Conservation (phyloP, 2,329 filamentous ascomycete genomes). For the Tolypocladium capitatum region DNA sequence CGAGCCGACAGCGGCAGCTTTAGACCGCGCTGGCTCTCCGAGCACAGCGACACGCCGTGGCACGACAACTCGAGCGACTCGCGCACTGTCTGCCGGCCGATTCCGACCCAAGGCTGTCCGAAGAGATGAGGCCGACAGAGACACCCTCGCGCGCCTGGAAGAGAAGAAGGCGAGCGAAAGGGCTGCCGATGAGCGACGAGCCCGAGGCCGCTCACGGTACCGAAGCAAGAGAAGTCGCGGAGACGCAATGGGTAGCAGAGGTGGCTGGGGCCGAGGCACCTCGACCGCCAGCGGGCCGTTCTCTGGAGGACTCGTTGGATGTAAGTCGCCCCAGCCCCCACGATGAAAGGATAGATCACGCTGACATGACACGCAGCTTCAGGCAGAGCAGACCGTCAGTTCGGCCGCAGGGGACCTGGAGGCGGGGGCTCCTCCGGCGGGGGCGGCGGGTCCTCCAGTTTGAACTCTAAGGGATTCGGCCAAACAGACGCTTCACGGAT, state of each 20-base stretch:
- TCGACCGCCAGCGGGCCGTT: conserved; percentile 27
- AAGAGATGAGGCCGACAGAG: conserved; percentile 36
- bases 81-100: conserved; percentile 23
- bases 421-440: conserved; percentile 14
- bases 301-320: conserved; percentile 16
- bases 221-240: conserved; percentile 30
- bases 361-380: conserved; percentile 7
- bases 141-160: conserved; percentile 30
- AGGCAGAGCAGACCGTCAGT: conserved; percentile 13
- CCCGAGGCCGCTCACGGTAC: conserved; percentile 24
- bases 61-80: conserved; percentile 19
- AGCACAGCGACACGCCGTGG: conserved; percentile 18
- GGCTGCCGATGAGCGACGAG: conserved; percentile 25
- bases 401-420: conserved; percentile 16
- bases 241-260: conserved; percentile 29
- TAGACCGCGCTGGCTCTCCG: conserved; percentile 7
- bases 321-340: conserved; percentile 2
- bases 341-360: no score
- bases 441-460: conserved; percentile 15
- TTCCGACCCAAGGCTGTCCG: conserved; percentile 36
- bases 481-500: conserved; percentile 15
- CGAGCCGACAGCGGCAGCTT: conserved; percentile 2
- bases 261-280: conserved; percentile 21
- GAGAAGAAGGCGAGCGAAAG: conserved; percentile 28
- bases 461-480: conserved; percentile 26